phyloP scores from a whole-genome alignment of 2,329 filamentous ascomycete genomes.

The Chaetomium olivaceum region DNA sequence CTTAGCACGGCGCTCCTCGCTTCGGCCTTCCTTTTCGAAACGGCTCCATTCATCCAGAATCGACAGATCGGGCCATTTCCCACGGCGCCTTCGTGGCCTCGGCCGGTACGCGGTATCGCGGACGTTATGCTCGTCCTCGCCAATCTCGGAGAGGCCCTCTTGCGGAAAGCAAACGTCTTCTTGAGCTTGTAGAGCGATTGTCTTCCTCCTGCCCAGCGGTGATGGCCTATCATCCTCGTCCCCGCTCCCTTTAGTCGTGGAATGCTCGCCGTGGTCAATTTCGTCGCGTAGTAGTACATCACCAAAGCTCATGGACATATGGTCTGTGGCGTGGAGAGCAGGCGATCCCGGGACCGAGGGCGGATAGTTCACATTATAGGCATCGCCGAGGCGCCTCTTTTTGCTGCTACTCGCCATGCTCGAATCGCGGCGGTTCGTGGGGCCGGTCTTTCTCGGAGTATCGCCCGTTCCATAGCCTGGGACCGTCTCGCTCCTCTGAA shows the following conservation, averaged over 20 bases:
- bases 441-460: conserved; percentile 36
- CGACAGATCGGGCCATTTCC: conserved; percentile 82
- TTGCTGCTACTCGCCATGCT: conserved; percentile 52
- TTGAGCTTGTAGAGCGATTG: conserved; percentile 65
- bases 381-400: conserved; percentile 44
- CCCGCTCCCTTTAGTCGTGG: conserved; percentile 19
- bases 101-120: conserved; percentile 43
- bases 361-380: conserved; percentile 67
- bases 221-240: conserved; percentile 33
- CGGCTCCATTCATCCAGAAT: conserved; percentile 86
- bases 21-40: conserved; percentile 85
- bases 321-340: conserved; percentile 49
- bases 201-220: conserved; percentile 54
- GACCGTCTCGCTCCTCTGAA: conserved; percentile 39
- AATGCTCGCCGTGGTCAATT: conserved; percentile 43
- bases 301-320: conserved; percentile 60
- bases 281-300: conserved; percentile 72
- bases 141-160: conserved; percentile 75
- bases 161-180: conserved; percentile 93
- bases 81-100: conserved; percentile 59
- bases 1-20: conserved; percentile 79
- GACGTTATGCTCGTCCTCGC: conserved; percentile 67
- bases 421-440: conserved; percentile 49
- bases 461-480: conserved; percentile 49
- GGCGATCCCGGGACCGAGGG: conserved; percentile 68